phyloP scores from a whole-genome alignment of 805 yeast genomes.

The Pichia exigua region DNA sequence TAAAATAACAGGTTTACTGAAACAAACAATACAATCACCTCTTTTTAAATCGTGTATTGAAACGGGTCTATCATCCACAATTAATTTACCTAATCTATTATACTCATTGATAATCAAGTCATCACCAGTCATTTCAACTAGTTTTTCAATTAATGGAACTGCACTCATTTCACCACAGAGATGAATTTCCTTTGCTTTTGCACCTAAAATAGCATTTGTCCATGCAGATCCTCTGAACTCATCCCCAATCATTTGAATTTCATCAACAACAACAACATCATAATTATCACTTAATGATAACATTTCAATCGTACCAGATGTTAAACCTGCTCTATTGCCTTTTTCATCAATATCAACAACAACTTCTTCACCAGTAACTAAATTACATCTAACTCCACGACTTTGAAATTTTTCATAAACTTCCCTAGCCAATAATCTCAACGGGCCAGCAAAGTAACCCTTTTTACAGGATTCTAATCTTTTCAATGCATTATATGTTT shows the following conservation, averaged over 20 bases:
- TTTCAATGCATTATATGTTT: constrained; percentile 76
- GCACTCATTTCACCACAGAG: constrained; percentile 90
- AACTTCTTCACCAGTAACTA: constrained; percentile 94
- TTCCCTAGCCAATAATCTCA: constrained; percentile 85
- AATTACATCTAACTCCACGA: constrained; percentile 65
- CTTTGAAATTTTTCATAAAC: constrained; percentile 72
- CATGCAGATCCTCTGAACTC: constrained; percentile 82
- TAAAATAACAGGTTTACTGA: constrained; percentile 68
- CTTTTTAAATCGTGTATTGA: constrained; percentile 35
- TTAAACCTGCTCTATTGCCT: constrained; percentile 67
- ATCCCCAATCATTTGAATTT: constrained; percentile 91
- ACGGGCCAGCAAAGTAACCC: constrained; percentile 93
- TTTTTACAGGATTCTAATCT: constrained; percentile 53
- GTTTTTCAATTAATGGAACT: constrained; percentile 53
- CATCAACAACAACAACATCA: constrained; percentile 91
- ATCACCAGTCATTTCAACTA: constrained; percentile 72
- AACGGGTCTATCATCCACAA: constrained; percentile 40
- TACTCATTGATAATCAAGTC: constrained; percentile 62
- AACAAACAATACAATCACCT: constrained; percentile 90
- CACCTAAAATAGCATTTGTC: constrained; percentile 88
- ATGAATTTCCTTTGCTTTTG: constrained; percentile 77
- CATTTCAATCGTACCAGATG: constrained; percentile 94
- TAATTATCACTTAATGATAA: constrained; percentile 55
- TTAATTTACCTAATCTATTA: constrained; percentile 65
- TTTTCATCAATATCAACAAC: constrained; percentile 57